Conservation (phyloP, 1,284 basidiomycete genomes). For the Ustilago trichophora region DNA sequence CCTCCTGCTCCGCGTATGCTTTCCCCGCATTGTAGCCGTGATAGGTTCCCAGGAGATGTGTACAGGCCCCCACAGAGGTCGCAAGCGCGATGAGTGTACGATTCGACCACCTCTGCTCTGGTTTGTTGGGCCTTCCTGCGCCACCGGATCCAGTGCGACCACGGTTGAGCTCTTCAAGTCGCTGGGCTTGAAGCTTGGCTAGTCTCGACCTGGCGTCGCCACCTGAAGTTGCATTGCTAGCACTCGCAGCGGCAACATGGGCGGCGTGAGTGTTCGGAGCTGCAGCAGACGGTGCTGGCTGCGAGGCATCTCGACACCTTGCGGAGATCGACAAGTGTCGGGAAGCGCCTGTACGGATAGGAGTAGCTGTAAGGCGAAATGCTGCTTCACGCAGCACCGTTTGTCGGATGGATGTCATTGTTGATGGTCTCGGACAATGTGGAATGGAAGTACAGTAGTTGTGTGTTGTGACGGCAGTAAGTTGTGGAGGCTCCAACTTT, state of each 20-base stretch:
- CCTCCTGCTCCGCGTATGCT: conserved; percentile 10
- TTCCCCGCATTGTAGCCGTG: conserved; percentile 42
- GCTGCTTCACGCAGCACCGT: too few species aligned
- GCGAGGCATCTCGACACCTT: conserved; percentile 12
- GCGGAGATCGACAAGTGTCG: background rate
- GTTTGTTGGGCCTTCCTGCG: conserved; percentile 14
- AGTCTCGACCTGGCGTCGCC: conserved; percentile 16
- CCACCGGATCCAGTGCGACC: conserved; percentile 1
- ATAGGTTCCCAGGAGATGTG: conserved; percentile 33
- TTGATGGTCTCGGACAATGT: too few species aligned
- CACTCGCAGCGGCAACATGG: conserved; percentile 3
- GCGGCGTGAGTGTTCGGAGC: conserved; percentile 12
- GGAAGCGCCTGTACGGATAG: too few species aligned
- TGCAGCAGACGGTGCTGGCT: conserved; percentile 9
- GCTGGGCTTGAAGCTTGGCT: conserved; percentile 25
- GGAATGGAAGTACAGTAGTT: too few species aligned
- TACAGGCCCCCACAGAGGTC: conserved; percentile 39
- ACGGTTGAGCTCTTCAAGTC: conserved; percentile 33
- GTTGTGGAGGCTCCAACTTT: background rate
- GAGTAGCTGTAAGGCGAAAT: too few species aligned
- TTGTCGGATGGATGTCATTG: too few species aligned
- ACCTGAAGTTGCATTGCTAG: background rate
- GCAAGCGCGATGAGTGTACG: conserved; percentile 43
- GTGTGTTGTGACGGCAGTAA: too few species aligned
- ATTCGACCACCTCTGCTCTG: conserved; percentile 44